Evolutionary conservation across 2,329 filamentous ascomycete genomes (phyloP).

Genomic region (Venturia carpophila): DNA sequence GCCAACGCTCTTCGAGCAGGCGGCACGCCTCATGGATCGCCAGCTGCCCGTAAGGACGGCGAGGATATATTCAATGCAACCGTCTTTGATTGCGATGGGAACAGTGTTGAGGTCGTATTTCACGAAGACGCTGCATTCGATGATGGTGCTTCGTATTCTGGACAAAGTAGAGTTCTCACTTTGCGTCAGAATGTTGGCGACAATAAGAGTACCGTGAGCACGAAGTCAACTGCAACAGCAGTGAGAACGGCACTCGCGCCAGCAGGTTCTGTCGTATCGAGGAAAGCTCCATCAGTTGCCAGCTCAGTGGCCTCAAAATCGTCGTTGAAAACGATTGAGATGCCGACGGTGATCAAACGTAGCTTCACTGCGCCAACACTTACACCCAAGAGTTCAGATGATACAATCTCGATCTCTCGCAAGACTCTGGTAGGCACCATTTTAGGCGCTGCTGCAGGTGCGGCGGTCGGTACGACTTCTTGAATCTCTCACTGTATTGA

Average conservation of each 20-base stretch:
- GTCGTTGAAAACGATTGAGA: slow-evolving; percentile 18
- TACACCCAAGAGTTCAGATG: slow-evolving; percentile 18
- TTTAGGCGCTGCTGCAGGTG: slow-evolving; percentile 70
- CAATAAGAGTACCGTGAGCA: slow-evolving; percentile 24
- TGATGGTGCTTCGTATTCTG: slow-evolving; percentile 29
- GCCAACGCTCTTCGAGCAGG: slow-evolving; percentile 59
- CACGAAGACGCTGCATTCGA: slow-evolving; percentile 36
- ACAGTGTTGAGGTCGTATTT: slow-evolving; percentile 72
- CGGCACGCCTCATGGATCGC: slow-evolving; percentile 50
- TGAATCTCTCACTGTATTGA: not conserved
- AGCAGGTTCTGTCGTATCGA: not conserved
- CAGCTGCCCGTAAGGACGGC: slow-evolving; percentile 45
- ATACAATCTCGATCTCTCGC: slow-evolving; percentile 35
- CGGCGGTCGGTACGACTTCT: slow-evolving; percentile 43
- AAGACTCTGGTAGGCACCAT: slow-evolving; percentile 66
- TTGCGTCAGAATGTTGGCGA: slow-evolving; percentile 37
- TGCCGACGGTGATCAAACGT: not conserved
- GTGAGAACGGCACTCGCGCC: slow-evolving; percentile 24
- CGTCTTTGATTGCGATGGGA: slow-evolving; percentile 71
- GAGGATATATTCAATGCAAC: slow-evolving; percentile 55
- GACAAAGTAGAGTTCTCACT: slow-evolving; percentile 24
- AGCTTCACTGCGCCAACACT: slow-evolving; percentile 21
- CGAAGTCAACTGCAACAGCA: slow-evolving; percentile 23
- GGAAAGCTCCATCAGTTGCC: slow-evolving; percentile 17
- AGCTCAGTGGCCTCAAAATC: slow-evolving; percentile 21